Evolutionary conservation across 352 stramenopile genomes (phyloP), one percentile per base, ranked within the genome.

Genomic region (Globisporangium ultimum): DNA sequence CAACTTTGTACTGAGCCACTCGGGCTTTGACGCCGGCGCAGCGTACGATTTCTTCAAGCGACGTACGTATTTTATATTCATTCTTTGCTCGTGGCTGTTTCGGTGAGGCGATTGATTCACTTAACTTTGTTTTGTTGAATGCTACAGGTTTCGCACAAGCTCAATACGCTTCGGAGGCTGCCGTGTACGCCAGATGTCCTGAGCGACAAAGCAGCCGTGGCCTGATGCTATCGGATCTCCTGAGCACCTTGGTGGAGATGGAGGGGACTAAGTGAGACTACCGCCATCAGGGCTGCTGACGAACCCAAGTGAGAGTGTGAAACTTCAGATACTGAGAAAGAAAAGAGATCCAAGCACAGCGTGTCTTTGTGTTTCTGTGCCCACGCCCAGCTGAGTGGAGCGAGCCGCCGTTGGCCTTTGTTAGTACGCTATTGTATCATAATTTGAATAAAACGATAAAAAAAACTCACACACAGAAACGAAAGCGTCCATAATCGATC

Each of bases 1-100:
- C 28, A 86, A 73, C 60, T 89, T 88, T 40, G 48, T 75, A 32
- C 64, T 78, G 22, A 59, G 72, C 10, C 40, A 58, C 24, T 87
- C 80, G 24, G 65, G 65, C n/a, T 88, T 87, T 64, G 72, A 90
- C 52, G 80, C 80, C 17, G 65, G 63, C 40, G 63, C 61, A 17
- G 72, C 70, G 50, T 87, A 87, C 58, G 73, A 85, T 61, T 88
- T 89, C 58, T 76, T 90, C 71, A 90, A 90, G 49, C 70, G 56
- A 53, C 80, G 77, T 88, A 82, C 48, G 79, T 86, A 10, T 36
- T 36, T 10, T 36, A 8, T 40, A 10, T 42, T n/a, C 14, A 1
- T 48, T 36, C 24, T 24, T 32, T 21, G 1, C 1, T 36, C 5
- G 28, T 36, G 28, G 28, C 28, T 36, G 28, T 36, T 36, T 36